Conservation (phyloP, 768 basidiomycete species). For the Piloderma croceum region DNA sequence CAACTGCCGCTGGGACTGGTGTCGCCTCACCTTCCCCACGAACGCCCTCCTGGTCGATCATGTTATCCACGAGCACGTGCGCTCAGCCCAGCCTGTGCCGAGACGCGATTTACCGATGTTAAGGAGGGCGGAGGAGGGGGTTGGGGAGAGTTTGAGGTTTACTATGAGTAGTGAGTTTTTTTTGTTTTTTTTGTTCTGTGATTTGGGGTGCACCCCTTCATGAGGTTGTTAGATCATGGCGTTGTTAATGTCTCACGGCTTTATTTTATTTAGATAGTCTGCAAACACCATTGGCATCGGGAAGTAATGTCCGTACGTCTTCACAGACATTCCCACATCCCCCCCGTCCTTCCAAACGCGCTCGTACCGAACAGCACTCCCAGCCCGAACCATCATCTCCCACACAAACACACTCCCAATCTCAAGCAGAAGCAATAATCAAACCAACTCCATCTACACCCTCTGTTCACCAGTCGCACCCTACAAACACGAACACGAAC, state of each 20-base stretch:
- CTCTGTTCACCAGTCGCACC: too few species aligned
- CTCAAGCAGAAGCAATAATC: too few species aligned
- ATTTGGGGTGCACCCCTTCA: background rate
- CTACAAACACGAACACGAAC: too few species aligned
- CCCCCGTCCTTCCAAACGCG: background rate
- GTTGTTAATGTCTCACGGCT: background rate
- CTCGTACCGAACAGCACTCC: too few species aligned
- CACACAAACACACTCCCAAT: too few species aligned
- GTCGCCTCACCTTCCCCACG: conserved; percentile 35
- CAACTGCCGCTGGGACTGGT: conserved; percentile 52
- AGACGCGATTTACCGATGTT: conserved; percentile 40
- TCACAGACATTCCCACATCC: background rate
- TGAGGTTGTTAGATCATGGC: background rate
- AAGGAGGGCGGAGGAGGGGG: conserved; percentile 39
- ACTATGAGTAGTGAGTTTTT: conserved; percentile 9
- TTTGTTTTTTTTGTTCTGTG: background rate
- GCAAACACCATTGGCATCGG: background rate
- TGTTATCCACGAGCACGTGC: conserved; percentile 44
- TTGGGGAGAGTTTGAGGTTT: conserved; percentile 33
- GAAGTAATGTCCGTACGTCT: background rate
- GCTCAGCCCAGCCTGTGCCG: conserved; percentile 36
- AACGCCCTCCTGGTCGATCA: conserved; percentile 39
- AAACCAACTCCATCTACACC: too few species aligned
- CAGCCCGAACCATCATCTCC: too few species aligned
- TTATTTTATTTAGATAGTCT: background rate